Evolutionary conservation across 2,329 filamentous ascomycete genomes (phyloP).

Genomic region (Diaporthe australafricana): DNA sequence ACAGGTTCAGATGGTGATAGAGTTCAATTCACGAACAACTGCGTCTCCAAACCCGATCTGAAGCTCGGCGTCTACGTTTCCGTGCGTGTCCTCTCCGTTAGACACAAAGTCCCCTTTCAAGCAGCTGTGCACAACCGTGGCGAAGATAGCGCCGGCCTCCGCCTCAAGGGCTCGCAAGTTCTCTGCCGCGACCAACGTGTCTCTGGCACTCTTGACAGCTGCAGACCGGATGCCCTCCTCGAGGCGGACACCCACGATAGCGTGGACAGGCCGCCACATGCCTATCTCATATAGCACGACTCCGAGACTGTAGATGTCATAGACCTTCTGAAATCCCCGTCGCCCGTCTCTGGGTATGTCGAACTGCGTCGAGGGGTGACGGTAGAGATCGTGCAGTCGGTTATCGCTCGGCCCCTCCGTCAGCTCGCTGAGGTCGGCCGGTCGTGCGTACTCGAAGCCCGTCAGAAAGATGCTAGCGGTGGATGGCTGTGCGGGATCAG

Average conservation of each 20-base stretch:
- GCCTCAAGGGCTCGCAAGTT: constrained; percentile 27
- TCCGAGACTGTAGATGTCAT: constrained; percentile 62
- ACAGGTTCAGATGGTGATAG: constrained; percentile 5
- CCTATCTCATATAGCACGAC: constrained; percentile 63
- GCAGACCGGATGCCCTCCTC: neutral
- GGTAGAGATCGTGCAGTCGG: constrained; percentile 55
- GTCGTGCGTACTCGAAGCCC: constrained; percentile 63
- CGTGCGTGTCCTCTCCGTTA: neutral
- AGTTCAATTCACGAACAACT: constrained; percentile 28
- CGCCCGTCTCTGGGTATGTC: constrained; percentile 40
- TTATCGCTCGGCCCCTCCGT: constrained; percentile 54
- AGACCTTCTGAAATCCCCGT: constrained; percentile 47
- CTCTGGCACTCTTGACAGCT: neutral
- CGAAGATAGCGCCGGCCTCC: constrained; percentile 25
- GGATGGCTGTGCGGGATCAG: constrained; percentile 40
- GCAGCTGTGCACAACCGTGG: constrained; percentile 28
- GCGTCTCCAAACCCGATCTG: constrained; percentile 29
- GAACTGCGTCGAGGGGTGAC: constrained; percentile 50
- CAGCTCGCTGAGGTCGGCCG: constrained; percentile 47
- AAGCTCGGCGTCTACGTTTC: constrained; percentile 11
- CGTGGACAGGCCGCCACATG: constrained; percentile 58
- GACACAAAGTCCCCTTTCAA: constrained; percentile 29
- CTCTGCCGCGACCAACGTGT: constrained; percentile 6
- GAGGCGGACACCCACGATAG: constrained; percentile 44
- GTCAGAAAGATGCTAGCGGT: constrained; percentile 52